Evolutionary conservation across 2,329 filamentous ascomycete species (phyloP).

Genomic region (Penicillium sp.): DNA sequence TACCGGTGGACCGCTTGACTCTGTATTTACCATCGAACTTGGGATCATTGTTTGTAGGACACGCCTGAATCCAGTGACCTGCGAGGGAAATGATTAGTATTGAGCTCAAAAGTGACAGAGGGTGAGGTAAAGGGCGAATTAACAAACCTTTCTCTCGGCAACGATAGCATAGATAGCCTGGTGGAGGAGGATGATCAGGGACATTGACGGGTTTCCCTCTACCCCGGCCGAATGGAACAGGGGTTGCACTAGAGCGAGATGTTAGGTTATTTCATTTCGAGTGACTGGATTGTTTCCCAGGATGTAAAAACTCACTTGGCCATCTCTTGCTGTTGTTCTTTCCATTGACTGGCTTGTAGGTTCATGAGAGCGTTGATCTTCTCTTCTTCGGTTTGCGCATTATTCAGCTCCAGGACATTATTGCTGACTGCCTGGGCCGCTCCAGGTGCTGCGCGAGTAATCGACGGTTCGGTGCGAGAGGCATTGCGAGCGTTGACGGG

Average conservation of each 20-base stretch:
- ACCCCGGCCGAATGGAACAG: constrained; percentile 46
- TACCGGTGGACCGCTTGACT: constrained; percentile 95
- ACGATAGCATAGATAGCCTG: constrained; percentile 93
- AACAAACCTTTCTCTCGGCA: constrained; percentile 81
- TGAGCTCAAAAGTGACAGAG: not conserved
- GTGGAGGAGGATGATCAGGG: constrained; percentile 89
- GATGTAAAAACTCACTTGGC: constrained; percentile 64
- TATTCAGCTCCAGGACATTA: constrained; percentile 69
- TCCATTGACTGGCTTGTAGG: constrained; percentile 88
- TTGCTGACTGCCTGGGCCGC: constrained; percentile 51
- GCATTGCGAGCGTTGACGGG: constrained; percentile 84
- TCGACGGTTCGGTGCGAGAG: constrained; percentile 65
- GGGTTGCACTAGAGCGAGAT: constrained; percentile 47
- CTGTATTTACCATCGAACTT: constrained; percentile 92
- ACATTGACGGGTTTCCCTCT: constrained; percentile 63
- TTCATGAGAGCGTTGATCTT: constrained; percentile 91
- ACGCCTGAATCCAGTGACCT: constrained; percentile 98
- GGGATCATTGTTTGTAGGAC: constrained; percentile 97
- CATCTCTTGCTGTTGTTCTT: constrained; percentile 90
- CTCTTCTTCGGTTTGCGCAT: constrained; percentile 88
- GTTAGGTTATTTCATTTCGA: no score
- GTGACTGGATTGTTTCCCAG: no score
- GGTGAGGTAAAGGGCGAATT: not conserved
- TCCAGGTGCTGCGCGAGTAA: constrained; percentile 39
- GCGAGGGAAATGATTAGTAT: constrained; percentile 31